Percentiles rank a stretch among this genome's conserved stretches.
Evolutionary conservation across 345 rosid species (phyloP).

Genomic region (Capsella bursapastoris): DNA sequence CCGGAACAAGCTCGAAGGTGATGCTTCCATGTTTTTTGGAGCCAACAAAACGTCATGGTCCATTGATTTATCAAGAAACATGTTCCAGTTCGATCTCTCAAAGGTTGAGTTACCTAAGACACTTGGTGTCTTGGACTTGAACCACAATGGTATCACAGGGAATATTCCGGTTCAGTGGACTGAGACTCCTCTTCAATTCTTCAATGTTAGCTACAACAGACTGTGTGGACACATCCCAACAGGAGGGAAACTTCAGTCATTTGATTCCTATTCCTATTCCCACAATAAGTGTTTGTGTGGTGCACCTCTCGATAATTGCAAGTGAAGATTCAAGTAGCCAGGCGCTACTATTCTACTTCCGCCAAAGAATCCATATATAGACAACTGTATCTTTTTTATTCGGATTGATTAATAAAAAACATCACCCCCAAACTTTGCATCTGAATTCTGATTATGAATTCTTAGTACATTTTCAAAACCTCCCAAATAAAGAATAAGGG

Average conservation of each 20-base stretch:
- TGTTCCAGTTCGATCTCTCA: constrained; percentile 62
- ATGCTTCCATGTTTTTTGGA: constrained; percentile 70
- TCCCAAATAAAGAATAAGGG: not conserved
- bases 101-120: constrained; percentile 49
- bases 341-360: not conserved
- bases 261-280: constrained; percentile 55
- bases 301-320: constrained; percentile 61
- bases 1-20: constrained; percentile 67
- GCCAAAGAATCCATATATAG: not conserved
- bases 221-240: constrained; percentile 71
- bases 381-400: not conserved
- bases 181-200: constrained; percentile 41
- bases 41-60: constrained; percentile 48
- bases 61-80: constrained; percentile 65
- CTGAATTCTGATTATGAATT: not conserved
- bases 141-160: constrained; percentile 71
- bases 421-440: not conserved
- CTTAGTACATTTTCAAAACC: not conserved
- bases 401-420: constrained; percentile 2
- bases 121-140: constrained; percentile 59
- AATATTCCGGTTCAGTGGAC: constrained; percentile 59
- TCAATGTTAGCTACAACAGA: constrained; percentile 78
- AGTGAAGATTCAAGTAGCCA: constrained; percentile 4
- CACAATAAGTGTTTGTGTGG: constrained; percentile 87
- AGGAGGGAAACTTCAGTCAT: constrained; percentile 65